These are phyloP conservation scores for Amorphotheca resinae DNA, from an alignment of 495 filamentous ascomycete genomes.

Conservation along the genomic window DNA sequence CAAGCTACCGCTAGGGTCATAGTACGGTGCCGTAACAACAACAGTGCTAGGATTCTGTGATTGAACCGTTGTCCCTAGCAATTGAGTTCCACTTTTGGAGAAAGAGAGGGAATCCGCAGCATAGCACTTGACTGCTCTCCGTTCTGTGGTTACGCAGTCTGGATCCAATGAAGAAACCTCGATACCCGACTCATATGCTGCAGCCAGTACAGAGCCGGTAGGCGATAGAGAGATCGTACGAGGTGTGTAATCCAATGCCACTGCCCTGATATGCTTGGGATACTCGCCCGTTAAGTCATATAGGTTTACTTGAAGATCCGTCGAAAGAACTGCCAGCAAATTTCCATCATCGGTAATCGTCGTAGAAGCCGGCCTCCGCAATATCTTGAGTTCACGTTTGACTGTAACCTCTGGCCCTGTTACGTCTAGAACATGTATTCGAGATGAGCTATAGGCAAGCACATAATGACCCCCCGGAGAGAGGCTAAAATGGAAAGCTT, in stretches of 20 bases:
- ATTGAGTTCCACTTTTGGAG: slow-evolving; percentile 69
- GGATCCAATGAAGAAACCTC: slow-evolving; percentile 65
- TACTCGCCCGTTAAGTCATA: slow-evolving; percentile 54
- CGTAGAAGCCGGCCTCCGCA: slow-evolving; percentile 61
- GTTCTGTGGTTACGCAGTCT: slow-evolving; percentile 41
- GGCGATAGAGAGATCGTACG: slow-evolving; percentile 70
- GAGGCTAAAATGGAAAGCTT: slow-evolving; percentile 73
- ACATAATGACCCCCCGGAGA: slow-evolving; percentile 62
- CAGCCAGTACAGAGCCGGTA: slow-evolving; percentile 66
- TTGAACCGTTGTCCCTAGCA: slow-evolving; percentile 67
- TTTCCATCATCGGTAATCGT: slow-evolving; percentile 71
- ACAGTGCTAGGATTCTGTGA: slow-evolving; percentile 55
- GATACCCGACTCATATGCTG: slow-evolving; percentile 77
- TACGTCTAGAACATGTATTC: slow-evolving; percentile 69
- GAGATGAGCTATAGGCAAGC: slow-evolving; percentile 73
- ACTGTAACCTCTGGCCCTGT: slow-evolving; percentile 43
- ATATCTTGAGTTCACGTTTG: slow-evolving; percentile 66
- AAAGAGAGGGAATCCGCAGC: slow-evolving; percentile 69
- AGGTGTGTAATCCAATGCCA: slow-evolving; percentile 64
- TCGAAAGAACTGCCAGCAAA: slow-evolving; percentile 66
- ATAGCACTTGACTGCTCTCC: slow-evolving; percentile 71
- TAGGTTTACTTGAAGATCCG: slow-evolving; percentile 68
- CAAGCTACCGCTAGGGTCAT: slow-evolving; percentile 43
- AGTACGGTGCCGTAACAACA: slow-evolving; percentile 70
- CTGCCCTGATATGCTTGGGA: slow-evolving; percentile 52